phyloP scores from a whole-genome alignment of 305 asterid genomes.

The Fraxinus greggii region DNA sequence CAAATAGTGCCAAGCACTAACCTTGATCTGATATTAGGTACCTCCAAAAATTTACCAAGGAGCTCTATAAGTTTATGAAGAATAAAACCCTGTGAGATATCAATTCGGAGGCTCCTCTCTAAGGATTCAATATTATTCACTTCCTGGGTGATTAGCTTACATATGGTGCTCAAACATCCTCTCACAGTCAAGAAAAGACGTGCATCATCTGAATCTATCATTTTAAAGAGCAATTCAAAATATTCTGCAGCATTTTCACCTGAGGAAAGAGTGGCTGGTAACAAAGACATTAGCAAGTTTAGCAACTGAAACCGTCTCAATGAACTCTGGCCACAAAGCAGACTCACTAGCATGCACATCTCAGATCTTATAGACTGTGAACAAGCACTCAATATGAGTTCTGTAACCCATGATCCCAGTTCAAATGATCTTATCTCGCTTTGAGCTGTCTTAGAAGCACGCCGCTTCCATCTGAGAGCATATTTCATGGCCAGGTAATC shows the following conservation, averaged over 20 bases:
- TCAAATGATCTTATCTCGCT: conserved; percentile 80
- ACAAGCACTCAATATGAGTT: conserved; percentile 96
- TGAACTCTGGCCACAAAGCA: conserved; percentile 94
- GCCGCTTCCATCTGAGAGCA: conserved; percentile 92
- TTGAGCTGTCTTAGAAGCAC: conserved; percentile 58
- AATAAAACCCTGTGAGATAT: conserved; percentile 96
- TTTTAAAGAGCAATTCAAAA: conserved; percentile 88
- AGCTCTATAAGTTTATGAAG: conserved; percentile 99
- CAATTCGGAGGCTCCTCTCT: conserved; percentile 97
- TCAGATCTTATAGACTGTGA: conserved; percentile 97
- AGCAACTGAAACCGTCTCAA: conserved; percentile 80
- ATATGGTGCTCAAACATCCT: conserved; percentile 75
- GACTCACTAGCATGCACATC: conserved; percentile 92
- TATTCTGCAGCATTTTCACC: conserved; percentile 99
- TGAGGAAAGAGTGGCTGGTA: conserved; percentile 87
- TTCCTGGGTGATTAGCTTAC: conserved; percentile 82
- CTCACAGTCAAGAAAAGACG: conserved; percentile 91
- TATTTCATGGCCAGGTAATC: conserved; percentile 91
- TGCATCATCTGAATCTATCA: conserved; percentile 95
- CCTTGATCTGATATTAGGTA: conserved; percentile 94
- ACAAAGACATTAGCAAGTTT: conserved; percentile 83
- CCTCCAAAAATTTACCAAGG: conserved; percentile 95
- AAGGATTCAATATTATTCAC: conserved; percentile 80
- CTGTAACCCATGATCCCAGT: conserved; percentile 99
- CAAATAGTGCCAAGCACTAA: conserved; percentile 28